Base-by-base conservation (phyloP, 2,329 filamentous ascomycete genomes). In the Fusarium neocosmosporiellum region DNA sequence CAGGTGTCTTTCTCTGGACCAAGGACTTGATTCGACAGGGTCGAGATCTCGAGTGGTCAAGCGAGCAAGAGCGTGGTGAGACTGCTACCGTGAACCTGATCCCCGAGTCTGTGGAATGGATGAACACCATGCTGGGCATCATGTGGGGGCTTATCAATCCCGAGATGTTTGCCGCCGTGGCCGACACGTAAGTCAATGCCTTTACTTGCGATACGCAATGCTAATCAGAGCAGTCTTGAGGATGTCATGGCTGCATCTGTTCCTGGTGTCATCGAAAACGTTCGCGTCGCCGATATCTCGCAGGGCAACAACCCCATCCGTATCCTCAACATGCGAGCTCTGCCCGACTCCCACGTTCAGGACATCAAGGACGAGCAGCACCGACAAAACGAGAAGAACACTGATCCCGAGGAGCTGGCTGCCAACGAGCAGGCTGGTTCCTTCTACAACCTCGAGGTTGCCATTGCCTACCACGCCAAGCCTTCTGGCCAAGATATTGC, bases 221-320 rank as follows among this genome's bases (percentile, higher is more conserved):
- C 75, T 80, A 73, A 75, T 22, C 14, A 2, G 5, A 65, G 18
- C 14, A 84, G 82, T 1, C 79, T 85, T 1, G 80, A 88, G 83
- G 96, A 98, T 80, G 93, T 98, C 74, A 98, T 98, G 96, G 95
- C 97, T 80, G 96, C 95, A 22, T 98, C 94, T 0, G 93, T 98
- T 0, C 96, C 96, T 0, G 91, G 93, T 2, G 85, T 98, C 41
- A 95, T 99, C 72, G 95, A 98, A 81, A 96, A 98, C 74, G 95
- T 99, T 53, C 93, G 96, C 74, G 94, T 98, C 24, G 95, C 95
- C 67, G 95, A 98, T 76, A 98, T 99, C 76, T 94, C 94, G 58
- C 96, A 98, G 82, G 96, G 96, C 31, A 94, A 88, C 82, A 98
- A 98, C 75, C 94, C 96, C 0, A 86, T 98, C 64, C 91, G 96